Percentiles rank a stretch among this genome's conserved stretches.
Evolutionary conservation across 495 filamentous ascomycete species (phyloP).

Genomic region (Penicillium argentinense): DNA sequence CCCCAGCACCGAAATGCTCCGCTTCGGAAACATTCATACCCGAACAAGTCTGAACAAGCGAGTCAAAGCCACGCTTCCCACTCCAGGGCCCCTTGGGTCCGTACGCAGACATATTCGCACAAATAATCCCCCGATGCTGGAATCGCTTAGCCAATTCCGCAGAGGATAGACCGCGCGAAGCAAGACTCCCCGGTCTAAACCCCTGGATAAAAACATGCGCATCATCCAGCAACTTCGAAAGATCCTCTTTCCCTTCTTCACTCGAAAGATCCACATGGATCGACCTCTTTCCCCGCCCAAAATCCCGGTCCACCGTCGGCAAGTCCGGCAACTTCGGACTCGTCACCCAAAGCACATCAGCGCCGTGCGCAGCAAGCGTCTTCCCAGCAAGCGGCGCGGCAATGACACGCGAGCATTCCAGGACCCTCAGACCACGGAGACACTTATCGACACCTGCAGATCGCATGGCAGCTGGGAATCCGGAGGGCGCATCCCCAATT

Average conservation of each 20-base stretch:
- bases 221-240: conserved; percentile 48
- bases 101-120: conserved; percentile 63
- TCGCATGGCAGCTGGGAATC: no score
- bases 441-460: no score
- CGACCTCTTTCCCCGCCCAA: conserved; percentile 60
- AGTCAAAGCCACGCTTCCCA: conserved; percentile 40
- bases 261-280: conserved; percentile 51
- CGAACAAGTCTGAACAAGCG: conserved; percentile 48
- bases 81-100: conserved; percentile 36
- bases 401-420: conserved; percentile 59
- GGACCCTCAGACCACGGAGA: conserved; percentile 36
- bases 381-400: conserved; percentile 54
- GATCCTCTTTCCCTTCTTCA: conserved; percentile 36
- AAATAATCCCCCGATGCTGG: conserved; percentile 51
- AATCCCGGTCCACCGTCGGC: conserved; percentile 65
- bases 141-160: no score
- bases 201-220: conserved; percentile 53
- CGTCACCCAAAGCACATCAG: conserved; percentile 62
- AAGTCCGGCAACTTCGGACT: conserved; percentile 59
- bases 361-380: conserved; percentile 59
- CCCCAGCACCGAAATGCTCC: conserved; percentile 53
- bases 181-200: conserved; percentile 58
- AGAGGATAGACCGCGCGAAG: conserved; percentile 53
- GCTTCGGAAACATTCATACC: conserved; percentile 44
- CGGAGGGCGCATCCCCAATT: no score